A percentile compares a stretch with the other conserved stretches of the same genome.
Evolutionary conservation across 306 rosid genomes (phyloP).

Genomic region (Inga laurina): DNA sequence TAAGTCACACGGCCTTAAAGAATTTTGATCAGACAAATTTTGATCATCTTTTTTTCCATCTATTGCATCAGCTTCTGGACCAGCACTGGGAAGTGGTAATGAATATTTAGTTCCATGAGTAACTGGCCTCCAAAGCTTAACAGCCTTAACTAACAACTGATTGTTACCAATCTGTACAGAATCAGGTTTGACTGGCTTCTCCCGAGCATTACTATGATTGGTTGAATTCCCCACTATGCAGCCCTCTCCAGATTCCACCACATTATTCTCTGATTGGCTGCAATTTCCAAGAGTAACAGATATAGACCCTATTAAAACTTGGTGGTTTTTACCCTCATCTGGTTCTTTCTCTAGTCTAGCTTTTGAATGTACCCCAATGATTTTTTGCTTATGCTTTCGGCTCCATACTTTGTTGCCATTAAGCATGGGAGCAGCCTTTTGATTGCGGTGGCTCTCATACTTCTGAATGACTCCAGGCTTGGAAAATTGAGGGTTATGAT

Average conservation of each 20-base stretch:
- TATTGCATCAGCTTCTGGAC: slow-evolving; percentile 48
- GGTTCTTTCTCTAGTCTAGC: slow-evolving; percentile 51
- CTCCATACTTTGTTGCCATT: slow-evolving; percentile 73
- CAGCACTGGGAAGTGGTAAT: slow-evolving; percentile 43
- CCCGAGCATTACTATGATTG: slow-evolving; percentile 49
- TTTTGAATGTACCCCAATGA: slow-evolving; percentile 45
- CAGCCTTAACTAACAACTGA: slow-evolving; percentile 33
- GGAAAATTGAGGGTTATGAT: slow-evolving; percentile 53
- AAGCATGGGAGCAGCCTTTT: slow-evolving; percentile 45
- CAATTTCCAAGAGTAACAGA: slow-evolving; percentile 65
- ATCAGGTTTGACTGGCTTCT: slow-evolving; percentile 56
- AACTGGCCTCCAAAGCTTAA: slow-evolving; percentile 80
- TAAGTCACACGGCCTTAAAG: slow-evolving; percentile 37
- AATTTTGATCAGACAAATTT: slow-evolving; percentile 34
- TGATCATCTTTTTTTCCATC: slow-evolving; percentile 46
- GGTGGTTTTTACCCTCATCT: slow-evolving; percentile 54
- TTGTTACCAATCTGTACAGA: slow-evolving; percentile 47
- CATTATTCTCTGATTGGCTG: slow-evolving; percentile 46
- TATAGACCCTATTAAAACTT: slow-evolving; percentile 92
- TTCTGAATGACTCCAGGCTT: slow-evolving; percentile 60
- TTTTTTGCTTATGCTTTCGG: slow-evolving; percentile 70
- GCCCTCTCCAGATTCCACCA: slow-evolving; percentile 41
- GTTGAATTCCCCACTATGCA: slow-evolving; percentile 39
- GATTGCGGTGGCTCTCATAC: slow-evolving; percentile 54
- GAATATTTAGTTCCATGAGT: slow-evolving; percentile 55